Evolutionary conservation across 495 filamentous ascomycete species (phyloP).

Genomic region (Choiromyces venosus): DNA sequence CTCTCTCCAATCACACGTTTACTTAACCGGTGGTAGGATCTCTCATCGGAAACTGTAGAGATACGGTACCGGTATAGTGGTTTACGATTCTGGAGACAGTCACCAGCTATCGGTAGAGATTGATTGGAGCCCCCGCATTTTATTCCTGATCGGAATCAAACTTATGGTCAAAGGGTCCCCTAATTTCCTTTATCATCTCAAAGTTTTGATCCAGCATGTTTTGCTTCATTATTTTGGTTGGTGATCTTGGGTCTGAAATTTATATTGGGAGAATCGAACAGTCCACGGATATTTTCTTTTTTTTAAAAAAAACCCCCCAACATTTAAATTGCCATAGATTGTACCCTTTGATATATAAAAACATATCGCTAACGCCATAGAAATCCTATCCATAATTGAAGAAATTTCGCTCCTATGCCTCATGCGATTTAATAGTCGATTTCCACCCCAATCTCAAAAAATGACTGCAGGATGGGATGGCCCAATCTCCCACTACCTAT

Average conservation of each 20-base stretch:
- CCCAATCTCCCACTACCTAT: background rate
- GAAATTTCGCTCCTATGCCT: background rate
- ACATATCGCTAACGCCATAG: background rate
- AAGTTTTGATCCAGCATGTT: background rate
- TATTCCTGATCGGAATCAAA: background rate
- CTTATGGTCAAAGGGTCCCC: background rate
- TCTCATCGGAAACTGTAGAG: background rate
- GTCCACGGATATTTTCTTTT: too few relatives aligned
- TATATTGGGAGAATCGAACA: background rate
- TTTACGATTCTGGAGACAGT: background rate
- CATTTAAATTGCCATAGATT: background rate
- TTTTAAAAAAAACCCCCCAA: background rate
- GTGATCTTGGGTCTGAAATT: background rate
- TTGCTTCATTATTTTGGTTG: background rate
- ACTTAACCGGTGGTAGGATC: background rate
- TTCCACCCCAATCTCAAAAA: background rate
- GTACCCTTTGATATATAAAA: background rate
- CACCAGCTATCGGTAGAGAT: background rate
- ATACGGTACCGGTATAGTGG: background rate
- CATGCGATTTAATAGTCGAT: background rate
- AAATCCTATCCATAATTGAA: background rate
- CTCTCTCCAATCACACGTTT: background rate
- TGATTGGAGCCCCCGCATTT: background rate
- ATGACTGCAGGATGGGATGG: background rate
- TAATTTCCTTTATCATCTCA: background rate